Evolutionary conservation across 768 basidiomycete genomes (phyloP).

Genomic region (Amanita rubescens): DNA sequence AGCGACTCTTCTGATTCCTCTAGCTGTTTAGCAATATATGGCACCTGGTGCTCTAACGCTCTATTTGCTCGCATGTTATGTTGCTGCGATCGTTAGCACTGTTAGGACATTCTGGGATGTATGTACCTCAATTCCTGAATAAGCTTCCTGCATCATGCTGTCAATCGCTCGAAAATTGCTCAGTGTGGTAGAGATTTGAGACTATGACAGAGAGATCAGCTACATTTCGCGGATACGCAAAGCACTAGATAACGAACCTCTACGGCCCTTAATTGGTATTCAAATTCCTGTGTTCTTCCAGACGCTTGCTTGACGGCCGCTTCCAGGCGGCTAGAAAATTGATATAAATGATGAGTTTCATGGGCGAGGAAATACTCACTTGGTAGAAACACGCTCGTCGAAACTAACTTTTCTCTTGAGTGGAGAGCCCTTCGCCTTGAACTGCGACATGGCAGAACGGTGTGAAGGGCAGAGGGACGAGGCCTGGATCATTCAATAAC

Average conservation of each 20-base stretch:
- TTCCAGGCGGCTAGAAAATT: constrained; percentile 34
- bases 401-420: constrained; percentile 9
- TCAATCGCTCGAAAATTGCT: constrained; percentile 74
- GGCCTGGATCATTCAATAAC: too few relatives aligned
- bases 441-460: constrained; percentile 11
- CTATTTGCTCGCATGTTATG: constrained; percentile 53
- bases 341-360: constrained; percentile 6
- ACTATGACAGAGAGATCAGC: constrained; percentile 27
- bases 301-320: constrained; percentile 38
- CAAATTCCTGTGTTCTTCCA: constrained; percentile 40
- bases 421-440: constrained; percentile 5
- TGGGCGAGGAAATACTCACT: constrained; percentile 1
- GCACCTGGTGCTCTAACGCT: constrained; percentile 51
- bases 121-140: constrained; percentile 45
- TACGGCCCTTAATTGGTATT: constrained; percentile 53
- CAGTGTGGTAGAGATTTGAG: constrained; percentile 58
- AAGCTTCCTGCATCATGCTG: constrained; percentile 57
- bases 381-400: constrained; percentile 14
- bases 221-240: not conserved
- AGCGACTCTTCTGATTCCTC: constrained; percentile 54
- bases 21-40: constrained; percentile 53
- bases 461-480: constrained; percentile 6
- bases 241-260: constrained; percentile 35
- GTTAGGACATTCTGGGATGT: too few relatives aligned
- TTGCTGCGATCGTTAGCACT: constrained; percentile 28